Evolutionary conservation across 192 early-diverging fungal species (phyloP).

Genomic region (Mycoemilia scoparia): DNA sequence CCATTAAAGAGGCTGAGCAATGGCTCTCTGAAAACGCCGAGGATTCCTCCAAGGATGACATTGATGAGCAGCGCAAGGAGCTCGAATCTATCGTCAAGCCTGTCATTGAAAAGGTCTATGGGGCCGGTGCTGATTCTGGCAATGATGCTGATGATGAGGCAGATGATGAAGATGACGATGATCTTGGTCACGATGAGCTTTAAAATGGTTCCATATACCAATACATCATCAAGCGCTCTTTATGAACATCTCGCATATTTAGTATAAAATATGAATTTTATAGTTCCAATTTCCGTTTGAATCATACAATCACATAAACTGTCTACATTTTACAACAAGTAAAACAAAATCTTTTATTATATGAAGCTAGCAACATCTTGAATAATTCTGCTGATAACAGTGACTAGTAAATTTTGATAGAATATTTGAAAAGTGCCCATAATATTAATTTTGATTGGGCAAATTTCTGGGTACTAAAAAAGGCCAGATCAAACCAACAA

Average conservation of each 20-base stretch:
- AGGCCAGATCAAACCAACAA: no score
- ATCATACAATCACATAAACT: neutral
- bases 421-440: no score
- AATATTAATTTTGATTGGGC: no score
- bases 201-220: constrained; percentile 6
- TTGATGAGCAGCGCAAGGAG: constrained; percentile 90
- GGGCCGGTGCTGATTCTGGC: constrained; percentile 32
- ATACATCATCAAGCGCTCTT: neutral
- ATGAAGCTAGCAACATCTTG: no score
- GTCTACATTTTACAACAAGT: neutral
- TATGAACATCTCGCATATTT: neutral
- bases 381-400: no score
- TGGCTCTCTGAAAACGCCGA: constrained; percentile 73
- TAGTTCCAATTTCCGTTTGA: neutral
- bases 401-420: no score
- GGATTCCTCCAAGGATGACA: constrained; percentile 87
- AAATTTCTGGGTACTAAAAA: no score
- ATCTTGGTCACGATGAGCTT: constrained; percentile 30
- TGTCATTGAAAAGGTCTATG: constrained; percentile 83
- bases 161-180: constrained; percentile 8
- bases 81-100: constrained; percentile 88
- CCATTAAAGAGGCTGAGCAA: constrained; percentile 53
- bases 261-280: neutral
- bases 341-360: neutral
- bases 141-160: constrained; percentile 39